phyloP scores from a whole-genome alignment of 805 yeast genomes.

The Candida insectorum region DNA sequence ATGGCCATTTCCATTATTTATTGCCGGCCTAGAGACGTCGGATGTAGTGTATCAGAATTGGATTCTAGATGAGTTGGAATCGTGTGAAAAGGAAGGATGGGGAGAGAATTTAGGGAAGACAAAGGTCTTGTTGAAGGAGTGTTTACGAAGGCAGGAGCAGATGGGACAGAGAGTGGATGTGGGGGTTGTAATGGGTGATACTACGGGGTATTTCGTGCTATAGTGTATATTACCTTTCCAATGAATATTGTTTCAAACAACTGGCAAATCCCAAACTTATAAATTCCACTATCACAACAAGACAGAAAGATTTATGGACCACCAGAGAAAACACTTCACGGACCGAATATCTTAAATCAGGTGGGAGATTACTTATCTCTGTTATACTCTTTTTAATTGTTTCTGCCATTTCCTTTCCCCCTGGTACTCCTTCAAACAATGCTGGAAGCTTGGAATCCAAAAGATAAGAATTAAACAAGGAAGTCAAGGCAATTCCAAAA shows the following conservation, averaged over 20 bases:
- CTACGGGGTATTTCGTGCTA: conserved; percentile 5
- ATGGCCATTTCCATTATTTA: conserved; percentile 7
- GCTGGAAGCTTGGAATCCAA: no score
- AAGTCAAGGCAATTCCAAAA: no score
- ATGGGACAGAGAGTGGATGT: conserved; percentile 2
- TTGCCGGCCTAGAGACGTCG: conserved; percentile 6
- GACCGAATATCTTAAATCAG: no score
- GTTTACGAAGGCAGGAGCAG: conserved; percentile 2
- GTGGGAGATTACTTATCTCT: no score
- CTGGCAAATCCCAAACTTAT: neutral
- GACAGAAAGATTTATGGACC: conserved; percentile 1
- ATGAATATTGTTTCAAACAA: neutral
- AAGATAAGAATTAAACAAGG: no score
- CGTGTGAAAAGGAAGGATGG: conserved; percentile 4
- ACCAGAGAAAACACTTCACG: neutral
- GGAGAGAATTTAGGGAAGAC: conserved; percentile 4
- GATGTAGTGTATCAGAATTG: conserved; percentile 6
- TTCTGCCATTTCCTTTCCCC: no score
- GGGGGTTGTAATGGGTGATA: conserved; percentile 3
- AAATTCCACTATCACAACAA: conserved; percentile 1
- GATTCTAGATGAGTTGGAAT: conserved; percentile 4
- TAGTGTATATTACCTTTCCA: no score
- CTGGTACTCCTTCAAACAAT: no score
- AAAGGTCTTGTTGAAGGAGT: conserved; percentile 1
- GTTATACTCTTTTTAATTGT: no score